Evolutionary conservation across 805 yeast species (phyloP), one percentile per base, ranked within the genome.

Genomic region (Komagataella mondaviorum): DNA sequence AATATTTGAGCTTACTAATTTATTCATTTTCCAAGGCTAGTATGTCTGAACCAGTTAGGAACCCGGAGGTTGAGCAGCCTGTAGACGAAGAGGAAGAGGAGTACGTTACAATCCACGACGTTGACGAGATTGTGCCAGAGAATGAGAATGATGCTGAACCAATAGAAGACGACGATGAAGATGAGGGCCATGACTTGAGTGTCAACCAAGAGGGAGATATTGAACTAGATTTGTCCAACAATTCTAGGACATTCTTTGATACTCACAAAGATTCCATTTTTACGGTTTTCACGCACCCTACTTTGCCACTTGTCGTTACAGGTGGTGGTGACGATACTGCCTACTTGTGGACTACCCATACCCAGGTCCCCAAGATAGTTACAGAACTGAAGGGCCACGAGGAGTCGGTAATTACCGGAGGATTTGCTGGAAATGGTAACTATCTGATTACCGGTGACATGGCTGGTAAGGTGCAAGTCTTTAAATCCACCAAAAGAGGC

Each of bases 241-340:
- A 91, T 68, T 88, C 98, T 6, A 78, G 83, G 70, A 72, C 88
- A 0, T 93, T 88, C 66, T 93, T 93, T 64, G 99, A 93, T 63
- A 75, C 77, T 57, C 99, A 93, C 63, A 74, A 77, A 51, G 99
- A 93, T 66, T 88, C 96, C 2, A 78, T 91, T 3, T 91, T 85
- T 67, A 73, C 85, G 12, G 73, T 93, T n/a, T 78, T 86, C 49
- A 70, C 81, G 6, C 97, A 93, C 64, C 97, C 97, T 45, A 73
- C 73, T 6, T 72, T 89, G 54, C 97, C 97, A 16, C 66, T 84
- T 64, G 93, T 87, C 6, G 84, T 83, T n/a, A 77, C 91, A 20
- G 99, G 99, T 30, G 98, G 96, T 46, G 98, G 96, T 53, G 99
- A 93, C 65, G 83, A 91, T 64, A 72, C 79, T 23, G 96, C 90